phyloP scores from a whole-genome alignment of 2,329 filamentous ascomycete species.

The Neopestalotiopsis rosae region DNA sequence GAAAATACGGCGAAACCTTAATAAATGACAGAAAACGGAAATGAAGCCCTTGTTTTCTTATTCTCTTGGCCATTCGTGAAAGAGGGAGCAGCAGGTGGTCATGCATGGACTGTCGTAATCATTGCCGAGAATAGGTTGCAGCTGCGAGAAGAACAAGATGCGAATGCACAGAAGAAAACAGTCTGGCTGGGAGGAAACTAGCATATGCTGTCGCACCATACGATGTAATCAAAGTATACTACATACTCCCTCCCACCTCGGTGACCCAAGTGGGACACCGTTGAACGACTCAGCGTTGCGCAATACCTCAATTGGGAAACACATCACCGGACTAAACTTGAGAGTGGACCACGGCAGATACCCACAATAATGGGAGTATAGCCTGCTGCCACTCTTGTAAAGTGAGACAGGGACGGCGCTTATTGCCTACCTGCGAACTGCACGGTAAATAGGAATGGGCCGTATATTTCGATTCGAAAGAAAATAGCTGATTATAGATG shows the following conservation, averaged over 20 bases:
- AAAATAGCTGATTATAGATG: neutral
- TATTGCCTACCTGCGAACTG: neutral
- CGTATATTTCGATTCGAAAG: neutral
- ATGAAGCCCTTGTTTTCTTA: neutral
- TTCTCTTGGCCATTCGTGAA: neutral
- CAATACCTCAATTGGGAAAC: neutral
- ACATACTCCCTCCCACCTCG: neutral
- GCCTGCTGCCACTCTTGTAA: neutral
- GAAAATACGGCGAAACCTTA: neutral
- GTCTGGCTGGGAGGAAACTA: too few relatives aligned
- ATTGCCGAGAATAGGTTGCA: neutral
- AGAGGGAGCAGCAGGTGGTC: neutral
- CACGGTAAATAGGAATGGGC: neutral
- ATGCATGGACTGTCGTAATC: neutral
- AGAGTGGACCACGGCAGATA: neutral
- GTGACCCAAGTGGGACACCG: neutral
- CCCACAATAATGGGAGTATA: neutral
- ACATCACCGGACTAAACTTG: neutral
- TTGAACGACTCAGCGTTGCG: neutral
- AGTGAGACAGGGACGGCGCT: neutral
- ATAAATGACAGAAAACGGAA: constrained; percentile 4
- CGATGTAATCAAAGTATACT: too few relatives aligned
- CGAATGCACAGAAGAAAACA: too few relatives aligned
- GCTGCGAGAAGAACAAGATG: neutral
- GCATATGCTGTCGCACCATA: too few relatives aligned